phyloP scores from a whole-genome alignment of 2,329 filamentous ascomycete genomes.

The Dactylellina sp. region DNA sequence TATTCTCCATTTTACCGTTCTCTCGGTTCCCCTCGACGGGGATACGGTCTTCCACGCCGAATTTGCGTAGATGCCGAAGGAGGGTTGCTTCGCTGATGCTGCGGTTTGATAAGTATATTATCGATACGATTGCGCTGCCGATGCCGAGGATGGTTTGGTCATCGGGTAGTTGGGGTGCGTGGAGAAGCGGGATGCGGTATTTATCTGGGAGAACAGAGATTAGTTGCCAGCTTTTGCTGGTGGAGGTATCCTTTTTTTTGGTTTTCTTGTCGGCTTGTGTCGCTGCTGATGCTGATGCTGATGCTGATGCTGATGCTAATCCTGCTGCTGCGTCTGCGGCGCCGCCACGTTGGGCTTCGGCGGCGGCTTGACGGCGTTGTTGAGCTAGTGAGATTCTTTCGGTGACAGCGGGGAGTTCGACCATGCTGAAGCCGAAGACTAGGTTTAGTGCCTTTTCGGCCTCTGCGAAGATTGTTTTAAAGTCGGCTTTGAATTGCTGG shows the following conservation, averaged over 20 bases:
- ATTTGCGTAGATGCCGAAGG: slow-evolving; percentile 72
- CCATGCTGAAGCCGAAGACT: slow-evolving; percentile 92
- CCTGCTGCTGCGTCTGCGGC: background rate
- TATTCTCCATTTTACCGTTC: slow-evolving; percentile 78
- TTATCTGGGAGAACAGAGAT: slow-evolving; percentile 76
- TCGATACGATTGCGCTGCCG: slow-evolving; percentile 80
- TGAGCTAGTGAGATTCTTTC: slow-evolving; percentile 75
- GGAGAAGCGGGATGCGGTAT: slow-evolving; percentile 75
- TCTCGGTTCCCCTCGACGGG: slow-evolving; percentile 81
- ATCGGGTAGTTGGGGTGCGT: slow-evolving; percentile 74
- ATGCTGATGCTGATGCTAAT: slow-evolving; percentile 67
- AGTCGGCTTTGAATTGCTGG: slow-evolving; percentile 72
- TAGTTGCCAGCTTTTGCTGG: slow-evolving; percentile 80
- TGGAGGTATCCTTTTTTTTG: slow-evolving; percentile 65
- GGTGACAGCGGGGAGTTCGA: slow-evolving; percentile 78
- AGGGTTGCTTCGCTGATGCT: slow-evolving; percentile 85
- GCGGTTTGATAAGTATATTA: slow-evolving; percentile 81
- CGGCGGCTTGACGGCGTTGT: slow-evolving; percentile 58
- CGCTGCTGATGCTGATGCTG: slow-evolving; percentile 60
- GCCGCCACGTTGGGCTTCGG: slow-evolving; percentile 59
- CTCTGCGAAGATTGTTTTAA: slow-evolving; percentile 79
- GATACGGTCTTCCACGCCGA: slow-evolving; percentile 68
- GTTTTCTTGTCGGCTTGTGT: slow-evolving; percentile 65
- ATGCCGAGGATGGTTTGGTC: slow-evolving; percentile 86
- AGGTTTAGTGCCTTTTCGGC: slow-evolving; percentile 78